Conservation (phyloP, 2,329 filamentous ascomycete genomes). For the Verticillium nubilum region DNA sequence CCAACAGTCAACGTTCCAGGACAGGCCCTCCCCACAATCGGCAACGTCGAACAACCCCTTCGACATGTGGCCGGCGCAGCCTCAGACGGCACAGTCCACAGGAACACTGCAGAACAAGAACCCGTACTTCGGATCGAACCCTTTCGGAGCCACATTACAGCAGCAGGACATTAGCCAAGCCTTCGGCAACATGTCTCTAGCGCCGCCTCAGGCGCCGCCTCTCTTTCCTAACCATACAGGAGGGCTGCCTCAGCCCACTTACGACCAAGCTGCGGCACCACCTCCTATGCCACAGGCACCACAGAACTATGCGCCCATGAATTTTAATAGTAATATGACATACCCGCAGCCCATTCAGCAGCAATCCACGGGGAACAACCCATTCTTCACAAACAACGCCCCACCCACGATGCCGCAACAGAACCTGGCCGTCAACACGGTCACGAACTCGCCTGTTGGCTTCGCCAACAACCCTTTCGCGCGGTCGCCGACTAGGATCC, state of each 20-base stretch:
- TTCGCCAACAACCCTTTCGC: slow-evolving; percentile 42
- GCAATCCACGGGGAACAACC: slow-evolving; percentile 42
- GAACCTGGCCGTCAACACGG: slow-evolving; percentile 33
- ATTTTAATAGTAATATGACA: slow-evolving; percentile 36
- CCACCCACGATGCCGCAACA: slow-evolving; percentile 26
- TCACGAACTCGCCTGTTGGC: slow-evolving; percentile 20
- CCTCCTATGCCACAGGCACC: slow-evolving; percentile 29
- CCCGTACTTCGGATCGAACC: slow-evolving; percentile 55
- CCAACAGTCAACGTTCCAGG: slow-evolving; percentile 17
- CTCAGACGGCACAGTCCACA: slow-evolving; percentile 61
- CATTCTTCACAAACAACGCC: slow-evolving; percentile 39
- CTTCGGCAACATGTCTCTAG: slow-evolving; percentile 71
- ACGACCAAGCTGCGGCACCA: slow-evolving; percentile 38
- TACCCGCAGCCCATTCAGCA: slow-evolving; percentile 33
- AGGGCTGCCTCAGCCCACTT: slow-evolving; percentile 41
- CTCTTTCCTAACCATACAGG: slow-evolving; percentile 75
- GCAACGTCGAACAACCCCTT: slow-evolving; percentile 62
- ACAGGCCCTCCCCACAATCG: slow-evolving; percentile 14
- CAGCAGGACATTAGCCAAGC: slow-evolving; percentile 55
- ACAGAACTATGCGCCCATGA: slow-evolving; percentile 31
- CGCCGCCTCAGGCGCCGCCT: slow-evolving; percentile 47
- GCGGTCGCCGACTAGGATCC: slow-evolving; percentile 43
- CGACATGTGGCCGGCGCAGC: slow-evolving; percentile 50
- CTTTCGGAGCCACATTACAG: slow-evolving; percentile 53
- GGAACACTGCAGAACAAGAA: slow-evolving; percentile 55